phyloP scores from a whole-genome alignment of 2,329 filamentous ascomycete genomes.

The Madurella fahalii region DNA sequence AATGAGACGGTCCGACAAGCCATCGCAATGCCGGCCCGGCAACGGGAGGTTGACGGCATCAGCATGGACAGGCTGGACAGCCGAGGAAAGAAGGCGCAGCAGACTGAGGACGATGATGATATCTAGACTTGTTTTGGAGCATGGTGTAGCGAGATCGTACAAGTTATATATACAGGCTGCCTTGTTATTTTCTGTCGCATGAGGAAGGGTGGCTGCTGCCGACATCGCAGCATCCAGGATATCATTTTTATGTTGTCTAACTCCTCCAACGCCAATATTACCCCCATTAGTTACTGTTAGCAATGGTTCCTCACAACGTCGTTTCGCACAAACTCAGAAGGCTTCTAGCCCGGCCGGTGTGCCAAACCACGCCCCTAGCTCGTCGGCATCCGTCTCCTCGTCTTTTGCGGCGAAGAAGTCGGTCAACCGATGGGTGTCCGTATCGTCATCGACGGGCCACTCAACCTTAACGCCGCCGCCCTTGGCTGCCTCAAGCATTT shows the following conservation, averaged over 20 bases:
- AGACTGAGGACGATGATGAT: conserved; percentile 51
- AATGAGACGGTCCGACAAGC: conserved; percentile 83
- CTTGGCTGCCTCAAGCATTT: conserved; percentile 82
- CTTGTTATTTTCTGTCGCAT: conserved; percentile 7
- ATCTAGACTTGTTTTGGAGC: conserved; percentile 36
- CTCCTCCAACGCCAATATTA: conserved; percentile 14
- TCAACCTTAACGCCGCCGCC: conserved; percentile 66
- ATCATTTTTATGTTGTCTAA: conserved; percentile 12
- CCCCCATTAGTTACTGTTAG: conserved; percentile 1
- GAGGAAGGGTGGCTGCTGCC: neutral
- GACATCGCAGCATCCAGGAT: conserved; percentile 8
- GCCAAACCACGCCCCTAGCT: conserved; percentile 81
- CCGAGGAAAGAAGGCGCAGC: conserved; percentile 49
- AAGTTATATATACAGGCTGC: conserved; percentile 4
- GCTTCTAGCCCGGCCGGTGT: conserved; percentile 63
- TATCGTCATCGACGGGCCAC: conserved; percentile 76
- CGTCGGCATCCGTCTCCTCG: conserved; percentile 50
- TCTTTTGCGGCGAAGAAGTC: conserved; percentile 61
- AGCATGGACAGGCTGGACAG: conserved; percentile 59
- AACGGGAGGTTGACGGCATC: conserved; percentile 45
- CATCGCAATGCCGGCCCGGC: conserved; percentile 64
- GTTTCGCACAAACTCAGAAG: conserved; percentile 45
- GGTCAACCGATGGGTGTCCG: conserved; percentile 64
- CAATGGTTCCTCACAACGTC: too few species aligned
- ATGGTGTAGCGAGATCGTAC: conserved; percentile 2